phyloP scores from a whole-genome alignment of 805 yeast species.

The Barnettozyma vustinii region DNA sequence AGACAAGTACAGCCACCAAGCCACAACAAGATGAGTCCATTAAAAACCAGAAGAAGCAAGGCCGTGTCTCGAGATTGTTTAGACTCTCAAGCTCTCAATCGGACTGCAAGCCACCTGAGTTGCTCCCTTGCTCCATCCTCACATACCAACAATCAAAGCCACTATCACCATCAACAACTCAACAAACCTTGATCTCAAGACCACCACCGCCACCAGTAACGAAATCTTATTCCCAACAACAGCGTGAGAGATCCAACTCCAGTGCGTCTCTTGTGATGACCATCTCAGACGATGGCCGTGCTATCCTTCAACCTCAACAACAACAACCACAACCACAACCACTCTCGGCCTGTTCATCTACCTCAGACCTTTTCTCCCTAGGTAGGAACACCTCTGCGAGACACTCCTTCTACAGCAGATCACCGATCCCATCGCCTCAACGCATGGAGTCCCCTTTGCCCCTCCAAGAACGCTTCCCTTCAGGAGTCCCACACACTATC shows the following conservation, averaged over 20 bases:
- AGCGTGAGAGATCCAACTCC: conserved; percentile 13
- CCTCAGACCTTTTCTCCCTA: conserved; percentile 19
- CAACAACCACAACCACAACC: conserved; percentile 4
- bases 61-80: conserved; percentile 9
- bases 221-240: not conserved
- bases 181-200: not conserved
- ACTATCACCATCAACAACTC: conserved; percentile 1
- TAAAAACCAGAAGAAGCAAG: conserved; percentile 5
- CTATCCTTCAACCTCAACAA: conserved; percentile 13
- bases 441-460: conserved; percentile 17
- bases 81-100: conserved; percentile 6
- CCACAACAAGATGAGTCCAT: not conserved
- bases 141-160: not conserved
- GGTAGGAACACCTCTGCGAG: conserved; percentile 11
- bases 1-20: not conserved
- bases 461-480: conserved; percentile 7
- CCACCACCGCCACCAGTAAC: conserved; percentile 1
- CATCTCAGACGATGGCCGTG: conserved; percentile 18
- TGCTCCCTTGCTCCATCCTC: conserved; percentile 1
- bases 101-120: not conserved
- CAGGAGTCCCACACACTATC: conserved; percentile 2
- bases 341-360: conserved; percentile 22
- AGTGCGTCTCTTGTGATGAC: conserved; percentile 16
- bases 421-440: conserved; percentile 26
- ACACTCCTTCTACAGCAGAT: conserved; percentile 9